Base-by-base conservation (phyloP, 768 basidiomycete genomes). In the Hericium erinaceus region DNA sequence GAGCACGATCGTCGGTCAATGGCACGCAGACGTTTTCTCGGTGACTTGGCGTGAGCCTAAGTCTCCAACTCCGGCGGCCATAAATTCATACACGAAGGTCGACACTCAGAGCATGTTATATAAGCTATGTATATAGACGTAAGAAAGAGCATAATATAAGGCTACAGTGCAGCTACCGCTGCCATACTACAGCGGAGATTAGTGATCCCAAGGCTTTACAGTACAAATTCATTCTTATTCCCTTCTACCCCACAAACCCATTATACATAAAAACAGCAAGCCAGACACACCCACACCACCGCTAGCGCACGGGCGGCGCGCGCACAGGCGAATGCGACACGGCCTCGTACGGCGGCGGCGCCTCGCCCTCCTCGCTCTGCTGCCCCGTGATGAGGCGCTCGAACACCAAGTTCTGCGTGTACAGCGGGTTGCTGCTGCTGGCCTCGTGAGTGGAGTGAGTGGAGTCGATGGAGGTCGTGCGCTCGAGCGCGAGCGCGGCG, bases 341-440 rank as follows among this genome's bases (percentile, higher is more conserved):
- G 13, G 59, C 67, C 40, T 73, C 73, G 67, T 94, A 93, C n/a
- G 82, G 74, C 3, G 95, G 95, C 0, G 95, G 94, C 8, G 80
- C 79, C 68, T 97, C 93, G 7, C 94, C 94, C 15, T 76, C 75
- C 64, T 88, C 85, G 50, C 79, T 87, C 68, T 89, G 88, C 68
- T 86, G 84, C 22, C 95, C 94, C 11, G 87, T 80, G 40, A 97
- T 78, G 18, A 97, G 77, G 24, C 86, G 77, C 67, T 92, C 93
- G 64, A 88, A 93, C 48, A 40, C 55, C 24, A 63, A 39, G 38
- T 60, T 63, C 58, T 86, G 78, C 44, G 70, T 63, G 57, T 80
- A 22, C 75, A 74, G n/a, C 69, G 68, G 40, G 75, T 64, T n/a
- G 76, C 66, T 16, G 33, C 72, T 71, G 38, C 61, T 44, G 54